phyloP scores from a whole-genome alignment of 1,284 basidiomycete species.

The Pulchroboletus neoregius region DNA sequence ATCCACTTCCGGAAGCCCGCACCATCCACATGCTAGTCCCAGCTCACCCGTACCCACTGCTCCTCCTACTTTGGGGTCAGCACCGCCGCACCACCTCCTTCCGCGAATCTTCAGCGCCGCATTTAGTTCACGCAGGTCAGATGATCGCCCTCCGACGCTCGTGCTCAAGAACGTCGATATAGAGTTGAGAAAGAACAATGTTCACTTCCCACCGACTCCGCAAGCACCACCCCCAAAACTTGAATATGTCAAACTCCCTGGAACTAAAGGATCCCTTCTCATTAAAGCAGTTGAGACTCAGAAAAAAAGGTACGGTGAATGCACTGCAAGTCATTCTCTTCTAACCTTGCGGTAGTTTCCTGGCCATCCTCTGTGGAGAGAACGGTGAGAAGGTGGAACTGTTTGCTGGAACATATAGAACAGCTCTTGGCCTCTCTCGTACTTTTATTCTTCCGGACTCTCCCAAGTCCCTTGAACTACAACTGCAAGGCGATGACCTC shows the following conservation, averaged over 20 bases:
- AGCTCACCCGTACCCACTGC: slow-evolving; percentile 29
- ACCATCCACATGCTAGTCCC: slow-evolving; percentile 7
- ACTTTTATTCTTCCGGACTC: slow-evolving; percentile 89
- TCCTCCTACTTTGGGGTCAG: slow-evolving; percentile 35
- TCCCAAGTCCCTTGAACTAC: slow-evolving; percentile 77
- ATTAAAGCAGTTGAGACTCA: slow-evolving; percentile 82
- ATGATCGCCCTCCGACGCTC: slow-evolving; percentile 44
- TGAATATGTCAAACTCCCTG: slow-evolving; percentile 85
- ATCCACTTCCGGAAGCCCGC: slow-evolving; percentile 23
- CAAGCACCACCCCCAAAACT: slow-evolving; percentile 75
- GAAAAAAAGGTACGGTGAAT: slow-evolving; percentile 65
- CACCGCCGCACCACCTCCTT: slow-evolving; percentile 56
- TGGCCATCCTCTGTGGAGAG: slow-evolving; percentile 87
- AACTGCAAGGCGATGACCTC: slow-evolving; percentile 86
- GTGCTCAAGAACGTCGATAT: slow-evolving; percentile 34
- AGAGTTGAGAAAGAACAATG: slow-evolving; percentile 32
- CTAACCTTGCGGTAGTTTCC: slow-evolving; percentile 52
- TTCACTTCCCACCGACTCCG: slow-evolving; percentile 35
- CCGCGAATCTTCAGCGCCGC: slow-evolving; percentile 68
- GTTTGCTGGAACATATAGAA: slow-evolving; percentile 81
- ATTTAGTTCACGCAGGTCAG: slow-evolving; percentile 53
- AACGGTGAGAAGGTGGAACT: slow-evolving; percentile 88
- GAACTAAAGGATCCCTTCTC: slow-evolving; percentile 79
- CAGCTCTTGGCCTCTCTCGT: slow-evolving; percentile 72
- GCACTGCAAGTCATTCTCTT: background rate